Conservation (phyloP, 1,284 basidiomycete species). For the Ustilago crameri region DNA sequence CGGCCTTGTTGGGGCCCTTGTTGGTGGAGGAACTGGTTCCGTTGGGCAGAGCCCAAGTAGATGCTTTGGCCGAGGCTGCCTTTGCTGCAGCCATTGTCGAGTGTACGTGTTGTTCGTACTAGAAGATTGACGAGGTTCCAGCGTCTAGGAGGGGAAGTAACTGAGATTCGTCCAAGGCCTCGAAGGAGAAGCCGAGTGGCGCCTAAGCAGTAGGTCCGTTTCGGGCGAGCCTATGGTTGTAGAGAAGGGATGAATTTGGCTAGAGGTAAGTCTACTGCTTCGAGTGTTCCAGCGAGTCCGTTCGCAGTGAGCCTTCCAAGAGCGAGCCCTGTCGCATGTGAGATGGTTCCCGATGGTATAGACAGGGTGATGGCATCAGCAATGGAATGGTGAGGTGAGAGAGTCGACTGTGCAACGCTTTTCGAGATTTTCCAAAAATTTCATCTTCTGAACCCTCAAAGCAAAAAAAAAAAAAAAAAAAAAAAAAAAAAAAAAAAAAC, state of each 20-base stretch:
- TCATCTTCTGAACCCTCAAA: conserved; percentile 5
- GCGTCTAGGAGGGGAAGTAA: no score
- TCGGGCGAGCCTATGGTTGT: no score
- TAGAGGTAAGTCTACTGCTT: no score
- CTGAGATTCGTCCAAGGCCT: no score
- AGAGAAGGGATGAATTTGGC: no score
- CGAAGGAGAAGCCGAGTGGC: no score
- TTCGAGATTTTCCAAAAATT: conserved; percentile 21
- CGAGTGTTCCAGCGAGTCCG: no score
- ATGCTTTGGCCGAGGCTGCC: conserved; percentile 23
- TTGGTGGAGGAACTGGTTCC: conserved; percentile 16
- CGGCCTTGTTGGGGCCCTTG: conserved; percentile 16
- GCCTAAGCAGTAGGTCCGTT: no score
- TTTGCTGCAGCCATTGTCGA: conserved; percentile 33
- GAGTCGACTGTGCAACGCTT: background rate
- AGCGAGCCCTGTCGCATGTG: no score
- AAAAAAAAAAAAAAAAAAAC: conserved; percentile 4
- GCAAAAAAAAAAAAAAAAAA: conserved; percentile 10
- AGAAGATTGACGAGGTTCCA: background rate
- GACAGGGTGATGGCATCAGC: no score
- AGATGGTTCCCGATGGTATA: no score
- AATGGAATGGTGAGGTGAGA: background rate
- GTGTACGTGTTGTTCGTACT: background rate
- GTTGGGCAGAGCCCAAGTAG: conserved; percentile 14
- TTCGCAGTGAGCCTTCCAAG: no score